These are phyloP conservation scores for Candida nonsorbophila DNA, from an alignment of 805 yeast genomes.

Conservation along the genomic window DNA sequence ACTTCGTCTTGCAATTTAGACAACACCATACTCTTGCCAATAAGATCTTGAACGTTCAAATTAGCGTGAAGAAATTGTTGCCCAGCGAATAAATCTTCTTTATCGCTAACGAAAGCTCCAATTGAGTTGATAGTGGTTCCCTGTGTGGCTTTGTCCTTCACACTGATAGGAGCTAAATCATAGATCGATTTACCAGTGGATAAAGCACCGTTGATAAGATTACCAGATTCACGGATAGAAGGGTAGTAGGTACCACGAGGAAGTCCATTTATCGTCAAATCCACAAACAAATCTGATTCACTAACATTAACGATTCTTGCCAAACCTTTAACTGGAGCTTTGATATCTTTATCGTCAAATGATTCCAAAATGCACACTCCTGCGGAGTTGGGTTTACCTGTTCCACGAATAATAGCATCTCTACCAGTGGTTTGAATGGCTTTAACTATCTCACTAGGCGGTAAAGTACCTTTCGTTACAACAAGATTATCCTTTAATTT, in stretches of 20 bases:
- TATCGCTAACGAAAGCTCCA: constrained; percentile 22
- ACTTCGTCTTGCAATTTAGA: constrained; percentile 35
- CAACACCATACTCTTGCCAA: constrained; percentile 64
- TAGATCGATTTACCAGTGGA: constrained; percentile 54
- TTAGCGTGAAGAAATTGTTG: constrained; percentile 37
- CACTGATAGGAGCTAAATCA: constrained; percentile 38
- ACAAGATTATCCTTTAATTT: constrained; percentile 60
- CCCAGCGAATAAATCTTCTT: constrained; percentile 21
- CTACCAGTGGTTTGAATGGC: constrained; percentile 71
- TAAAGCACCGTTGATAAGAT: constrained; percentile 67
- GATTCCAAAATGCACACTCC: constrained; percentile 88
- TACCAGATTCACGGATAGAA: constrained; percentile 64
- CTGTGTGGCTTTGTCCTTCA: constrained; percentile 16
- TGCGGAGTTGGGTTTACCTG: constrained; percentile 82
- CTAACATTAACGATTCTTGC: constrained; percentile 75
- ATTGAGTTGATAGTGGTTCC: constrained; percentile 27
- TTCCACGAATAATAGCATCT: constrained; percentile 89
- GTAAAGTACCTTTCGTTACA: constrained; percentile 58
- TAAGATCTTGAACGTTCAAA: constrained; percentile 51
- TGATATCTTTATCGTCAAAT: constrained; percentile 42
- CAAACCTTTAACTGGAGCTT: constrained; percentile 73
- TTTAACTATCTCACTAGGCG: constrained; percentile 71
- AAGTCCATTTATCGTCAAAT: constrained; percentile 73
- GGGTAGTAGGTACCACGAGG: constrained; percentile 65
- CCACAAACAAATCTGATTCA: constrained; percentile 55